A percentile compares a stretch with the other conserved stretches of the same genome.
Conservation (phyloP, 768 basidiomycete species). For the Rhodocollybia butyracea region DNA sequence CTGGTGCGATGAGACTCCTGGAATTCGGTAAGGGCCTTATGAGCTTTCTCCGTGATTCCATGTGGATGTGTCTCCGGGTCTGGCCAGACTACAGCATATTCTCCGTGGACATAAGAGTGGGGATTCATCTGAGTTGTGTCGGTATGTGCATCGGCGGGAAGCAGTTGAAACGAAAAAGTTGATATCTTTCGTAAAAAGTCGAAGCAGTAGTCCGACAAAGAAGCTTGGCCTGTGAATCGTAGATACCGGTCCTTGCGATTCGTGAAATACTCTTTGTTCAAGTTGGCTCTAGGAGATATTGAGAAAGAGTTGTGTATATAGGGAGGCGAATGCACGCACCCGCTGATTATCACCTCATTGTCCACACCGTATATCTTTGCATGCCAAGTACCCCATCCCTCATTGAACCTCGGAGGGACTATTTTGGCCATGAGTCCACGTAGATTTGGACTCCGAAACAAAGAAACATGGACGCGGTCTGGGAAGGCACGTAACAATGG, state of each 20-base stretch:
- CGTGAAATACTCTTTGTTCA: conserved; percentile 91
- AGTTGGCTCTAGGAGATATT: conserved; percentile 70
- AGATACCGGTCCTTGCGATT: conserved; percentile 95
- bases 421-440: conserved; percentile 68
- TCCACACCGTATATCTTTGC: conserved; percentile 94
- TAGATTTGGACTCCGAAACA: conserved; percentile 88
- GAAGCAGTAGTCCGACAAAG: conserved; percentile 79
- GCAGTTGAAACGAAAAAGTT: conserved; percentile 66
- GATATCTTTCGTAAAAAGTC: conserved; percentile 70
- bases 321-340: conserved; percentile 65
- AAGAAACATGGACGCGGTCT: conserved; percentile 66
- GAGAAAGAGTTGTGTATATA: not conserved
- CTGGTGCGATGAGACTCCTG: conserved; percentile 38
- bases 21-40: conserved; percentile 52
- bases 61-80: conserved; percentile 65
- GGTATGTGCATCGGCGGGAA: conserved; percentile 25
- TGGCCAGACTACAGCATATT: conserved; percentile 65
- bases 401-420: conserved; percentile 91
- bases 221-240: conserved; percentile 57
- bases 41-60: conserved; percentile 59
- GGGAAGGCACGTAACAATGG: conserved; percentile 62
- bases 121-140: not conserved
- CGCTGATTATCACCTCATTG: conserved; percentile 88
- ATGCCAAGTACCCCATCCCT: conserved; percentile 99
- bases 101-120: conserved; percentile 33